Base-by-base conservation (phyloP, 164 flowering plant genomes). In the Nymphaea thermarum region DNA sequence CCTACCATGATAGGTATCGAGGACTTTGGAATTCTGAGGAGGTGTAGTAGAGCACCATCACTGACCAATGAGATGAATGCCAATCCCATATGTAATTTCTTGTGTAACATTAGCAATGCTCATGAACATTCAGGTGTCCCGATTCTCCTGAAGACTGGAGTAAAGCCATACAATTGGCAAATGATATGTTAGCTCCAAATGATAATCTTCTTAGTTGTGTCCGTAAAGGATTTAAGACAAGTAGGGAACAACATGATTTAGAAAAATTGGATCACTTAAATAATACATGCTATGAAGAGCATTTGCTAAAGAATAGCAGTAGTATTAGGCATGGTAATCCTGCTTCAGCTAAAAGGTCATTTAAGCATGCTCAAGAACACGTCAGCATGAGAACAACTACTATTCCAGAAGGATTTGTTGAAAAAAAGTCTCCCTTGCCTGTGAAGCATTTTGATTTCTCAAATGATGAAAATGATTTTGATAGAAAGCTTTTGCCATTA, bases 111-210 rank as follows among this genome's bases (percentile, higher is more conserved):
- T 68, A 68, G 70, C 67, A 73, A 45, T 43, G 74, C 73, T 68
- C 43, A 71, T 7, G 63, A 64, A 71, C 77, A 67, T 72, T 53
- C 71, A 82, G 76, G 65, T 88, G 93, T 64, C 68, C 68, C 63
- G 71, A 75, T 82, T 94, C 98, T 74, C 98, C 97, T 62, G 98
- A 97, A 73, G 98, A 94, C 62, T 94, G 97, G 97, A 79, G 83
- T 68, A 97, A 94, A 80, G 98, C 96, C 68, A 85, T 94, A 62
- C 80, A 82, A 81, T 75, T 94, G 66, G 97, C 82, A 47, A 96
- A 94, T 83, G 92, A 89, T 66, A 70, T 88, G 65, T 71, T 75
- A 77, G 76, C 60, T 68, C 83, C 82, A 61, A 65, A 43, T 25
- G 79, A 75, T 60, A 66, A 68, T 63, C 43, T 61, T 60, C 61